Conservation (phyloP, 2,329 filamentous ascomycete genomes). For the Fusarium fracticaudum region DNA sequence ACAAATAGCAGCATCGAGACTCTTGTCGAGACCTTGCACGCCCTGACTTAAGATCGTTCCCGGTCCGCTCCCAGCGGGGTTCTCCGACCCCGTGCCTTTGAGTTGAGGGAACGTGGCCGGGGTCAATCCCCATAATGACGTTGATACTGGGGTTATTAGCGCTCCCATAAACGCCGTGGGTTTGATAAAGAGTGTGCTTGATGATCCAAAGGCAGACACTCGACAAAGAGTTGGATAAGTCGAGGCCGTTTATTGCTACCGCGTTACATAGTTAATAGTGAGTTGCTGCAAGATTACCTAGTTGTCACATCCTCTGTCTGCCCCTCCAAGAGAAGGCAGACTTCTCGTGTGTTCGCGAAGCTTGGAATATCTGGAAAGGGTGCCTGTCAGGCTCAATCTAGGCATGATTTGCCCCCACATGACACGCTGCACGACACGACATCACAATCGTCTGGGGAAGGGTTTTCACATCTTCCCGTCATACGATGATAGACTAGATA, state of each 20-base stretch:
- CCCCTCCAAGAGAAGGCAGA: constrained; percentile 6
- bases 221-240: neutral
- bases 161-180: constrained; percentile 1
- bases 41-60: constrained; percentile 38
- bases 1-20: constrained; percentile 6
- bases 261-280: neutral
- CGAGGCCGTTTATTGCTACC: neutral
- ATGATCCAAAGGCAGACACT: neutral
- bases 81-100: constrained; percentile 27
- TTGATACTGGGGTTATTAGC: constrained; percentile 14
- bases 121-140: constrained; percentile 40
- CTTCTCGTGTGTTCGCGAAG: constrained; percentile 8
- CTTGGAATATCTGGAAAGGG: constrained; percentile 19
- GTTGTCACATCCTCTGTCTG: constrained; percentile 5
- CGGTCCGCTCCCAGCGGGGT: constrained; percentile 34
- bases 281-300: constrained; percentile 1
- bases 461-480: constrained; percentile 34
- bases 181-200: neutral
- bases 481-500: constrained; percentile 36
- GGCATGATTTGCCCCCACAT: constrained; percentile 36
- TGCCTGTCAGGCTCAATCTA: constrained; percentile 24
- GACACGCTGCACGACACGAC: constrained; percentile 28
- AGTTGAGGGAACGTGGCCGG: constrained; percentile 14
- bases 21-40: constrained; percentile 19
- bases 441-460: constrained; percentile 29